phyloP scores from a whole-genome alignment of 148 eudicot species.

The Talinum fruticosum region DNA sequence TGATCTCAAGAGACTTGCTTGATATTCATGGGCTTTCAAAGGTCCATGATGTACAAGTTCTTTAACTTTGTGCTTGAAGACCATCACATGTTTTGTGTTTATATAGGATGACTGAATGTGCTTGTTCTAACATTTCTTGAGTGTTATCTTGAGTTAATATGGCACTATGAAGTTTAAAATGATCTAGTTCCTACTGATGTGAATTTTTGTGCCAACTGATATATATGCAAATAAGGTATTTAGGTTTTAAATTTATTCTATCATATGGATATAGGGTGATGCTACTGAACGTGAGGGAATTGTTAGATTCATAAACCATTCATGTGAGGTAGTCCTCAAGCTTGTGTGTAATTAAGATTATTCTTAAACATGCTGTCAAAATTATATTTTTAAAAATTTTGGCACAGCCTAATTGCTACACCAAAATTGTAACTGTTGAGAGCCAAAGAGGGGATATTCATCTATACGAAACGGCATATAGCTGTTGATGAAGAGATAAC shows the following conservation, averaged over 20 bases:
- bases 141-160: background rate
- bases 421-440: conserved; percentile 89
- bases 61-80: background rate
- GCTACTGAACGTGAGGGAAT: conserved; percentile 99
- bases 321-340: conserved; percentile 71
- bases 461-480: conserved; percentile 88
- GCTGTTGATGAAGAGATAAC: conserved; percentile 90
- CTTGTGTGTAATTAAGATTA: background rate
- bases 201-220: background rate
- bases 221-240: conserved; percentile 1
- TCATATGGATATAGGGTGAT: conserved; percentile 63
- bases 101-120: background rate
- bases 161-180: background rate
- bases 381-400: conserved; percentile 2
- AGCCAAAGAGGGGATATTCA: conserved; percentile 96
- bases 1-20: background rate
- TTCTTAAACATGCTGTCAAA: background rate
- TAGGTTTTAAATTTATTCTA: background rate
- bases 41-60: background rate
- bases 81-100: background rate
- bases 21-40: background rate
- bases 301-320: conserved; percentile 97
- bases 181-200: background rate
- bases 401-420: conserved; percentile 97
- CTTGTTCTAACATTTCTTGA: background rate